These are phyloP conservation scores for Penicillium nucicola DNA, from an alignment of 495 filamentous ascomycete genomes.

Conservation along the genomic window DNA sequence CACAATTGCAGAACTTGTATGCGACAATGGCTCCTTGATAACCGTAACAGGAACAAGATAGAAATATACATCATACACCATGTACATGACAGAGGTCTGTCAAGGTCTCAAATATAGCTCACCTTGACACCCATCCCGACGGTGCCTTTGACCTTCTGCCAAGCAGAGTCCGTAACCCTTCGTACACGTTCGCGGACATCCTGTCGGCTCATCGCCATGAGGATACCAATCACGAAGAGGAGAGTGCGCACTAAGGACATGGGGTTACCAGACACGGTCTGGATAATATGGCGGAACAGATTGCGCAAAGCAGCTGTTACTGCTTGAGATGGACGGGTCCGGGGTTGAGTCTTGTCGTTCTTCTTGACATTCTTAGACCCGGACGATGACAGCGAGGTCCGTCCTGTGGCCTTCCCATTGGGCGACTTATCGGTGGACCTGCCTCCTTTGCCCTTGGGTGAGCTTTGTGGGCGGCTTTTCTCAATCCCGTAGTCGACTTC, in stretches of 20 bases:
- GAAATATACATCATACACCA: background rate
- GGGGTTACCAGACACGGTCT: conserved; percentile 67
- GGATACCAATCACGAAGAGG: conserved; percentile 76
- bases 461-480: conserved; percentile 34
- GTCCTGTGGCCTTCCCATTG: conserved; percentile 26
- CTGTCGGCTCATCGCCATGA: conserved; percentile 71
- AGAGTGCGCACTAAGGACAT: conserved; percentile 70
- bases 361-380: conserved; percentile 40
- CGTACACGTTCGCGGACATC: conserved; percentile 72
- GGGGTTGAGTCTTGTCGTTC: conserved; percentile 33
- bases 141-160: conserved; percentile 81
- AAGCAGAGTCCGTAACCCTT: conserved; percentile 62
- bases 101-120: conserved; percentile 74
- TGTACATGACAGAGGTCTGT: conserved; percentile 10
- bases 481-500: conserved; percentile 57
- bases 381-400: conserved; percentile 32
- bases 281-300: conserved; percentile 58
- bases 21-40: conserved; percentile 3
- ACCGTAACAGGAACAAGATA: no score
- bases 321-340: conserved; percentile 29
- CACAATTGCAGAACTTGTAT: conserved; percentile 22
- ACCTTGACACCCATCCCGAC: conserved; percentile 98
- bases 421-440: conserved; percentile 29
- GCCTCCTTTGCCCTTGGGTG: conserved; percentile 29
- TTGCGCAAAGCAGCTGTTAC: conserved; percentile 52